A percentile compares a stretch with the other conserved stretches of the same genome.
Evolutionary conservation across 2,329 filamentous ascomycete genomes (phyloP).

Genomic region (Cladosporium oxysporum): DNA sequence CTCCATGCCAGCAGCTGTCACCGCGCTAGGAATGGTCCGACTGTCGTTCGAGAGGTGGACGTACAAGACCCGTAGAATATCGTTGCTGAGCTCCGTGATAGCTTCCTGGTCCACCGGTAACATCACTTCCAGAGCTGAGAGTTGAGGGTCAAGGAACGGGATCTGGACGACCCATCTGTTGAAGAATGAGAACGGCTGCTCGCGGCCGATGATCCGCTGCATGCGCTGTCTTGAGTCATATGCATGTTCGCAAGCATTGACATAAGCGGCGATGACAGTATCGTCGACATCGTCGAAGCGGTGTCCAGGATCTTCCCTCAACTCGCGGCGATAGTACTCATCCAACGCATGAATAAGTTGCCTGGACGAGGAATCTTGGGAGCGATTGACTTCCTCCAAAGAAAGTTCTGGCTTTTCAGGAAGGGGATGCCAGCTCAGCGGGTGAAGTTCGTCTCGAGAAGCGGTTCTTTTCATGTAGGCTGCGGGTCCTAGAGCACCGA

Average conservation of each 20-base stretch:
- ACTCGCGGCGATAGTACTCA: neutral
- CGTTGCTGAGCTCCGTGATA: neutral
- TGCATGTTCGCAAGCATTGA: neutral
- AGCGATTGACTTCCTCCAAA: neutral
- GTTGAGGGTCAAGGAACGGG: neutral
- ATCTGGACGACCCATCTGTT: neutral
- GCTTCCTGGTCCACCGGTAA: neutral
- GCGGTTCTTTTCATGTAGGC: too few relatives aligned
- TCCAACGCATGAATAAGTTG: neutral
- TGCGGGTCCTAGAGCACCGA: too few relatives aligned
- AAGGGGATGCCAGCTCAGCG: too few relatives aligned
- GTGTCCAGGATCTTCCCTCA: neutral
- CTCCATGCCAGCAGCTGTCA: neutral
- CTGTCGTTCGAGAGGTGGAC: neutral
- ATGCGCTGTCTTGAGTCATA: neutral
- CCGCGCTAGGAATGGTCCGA: neutral
- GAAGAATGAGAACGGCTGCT: neutral
- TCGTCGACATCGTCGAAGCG: conserved; percentile 8
- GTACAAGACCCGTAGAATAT: conserved; percentile 1
- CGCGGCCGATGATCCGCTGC: neutral
- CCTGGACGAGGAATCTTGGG: neutral
- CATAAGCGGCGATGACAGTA: neutral
- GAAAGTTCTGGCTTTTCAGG: neutral
- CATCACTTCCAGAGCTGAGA: neutral
- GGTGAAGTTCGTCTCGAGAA: neutral